Evolutionary conservation across 2,329 filamentous ascomycete genomes (phyloP).

Genomic region (Kalmusia sp.): DNA sequence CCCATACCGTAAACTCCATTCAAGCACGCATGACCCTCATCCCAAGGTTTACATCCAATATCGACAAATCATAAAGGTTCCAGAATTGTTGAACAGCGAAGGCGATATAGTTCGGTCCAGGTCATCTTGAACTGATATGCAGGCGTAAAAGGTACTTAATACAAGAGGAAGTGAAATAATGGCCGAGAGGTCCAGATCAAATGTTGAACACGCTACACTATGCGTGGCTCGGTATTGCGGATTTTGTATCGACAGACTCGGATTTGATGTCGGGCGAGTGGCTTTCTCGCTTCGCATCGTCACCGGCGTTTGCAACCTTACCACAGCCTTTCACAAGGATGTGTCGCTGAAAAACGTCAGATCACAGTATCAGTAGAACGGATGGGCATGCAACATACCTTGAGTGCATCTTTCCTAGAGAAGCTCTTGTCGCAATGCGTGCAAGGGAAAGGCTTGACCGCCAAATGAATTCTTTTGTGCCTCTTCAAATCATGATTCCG

Average conservation of each 20-base stretch:
- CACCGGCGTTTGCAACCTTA: conserved; percentile 50
- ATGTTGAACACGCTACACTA: conserved; percentile 16
- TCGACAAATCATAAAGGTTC: conserved; percentile 30
- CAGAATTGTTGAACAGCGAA: conserved; percentile 35
- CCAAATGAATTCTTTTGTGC: conserved; percentile 92
- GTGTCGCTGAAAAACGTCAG: conserved; percentile 61
- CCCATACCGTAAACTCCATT: conserved; percentile 25
- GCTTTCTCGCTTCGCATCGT: conserved; percentile 44
- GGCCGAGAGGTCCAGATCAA: conserved; percentile 11
- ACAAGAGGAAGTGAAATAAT: conserved; percentile 40
- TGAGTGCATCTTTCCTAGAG: conserved; percentile 93
- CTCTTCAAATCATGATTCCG: conserved; percentile 95
- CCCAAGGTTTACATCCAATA: conserved; percentile 26
- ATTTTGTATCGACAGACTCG: conserved; percentile 38
- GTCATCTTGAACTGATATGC: conserved; percentile 20
- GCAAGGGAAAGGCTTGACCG: conserved; percentile 95
- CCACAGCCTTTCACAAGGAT: conserved; percentile 73
- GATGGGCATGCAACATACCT: conserved; percentile 67
- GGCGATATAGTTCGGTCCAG: conserved; percentile 23
- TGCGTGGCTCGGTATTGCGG: conserved; percentile 30
- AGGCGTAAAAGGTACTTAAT: conserved; percentile 37
- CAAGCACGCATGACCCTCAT: conserved; percentile 24
- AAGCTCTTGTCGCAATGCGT: conserved; percentile 94
- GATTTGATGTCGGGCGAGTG: conserved; percentile 38
- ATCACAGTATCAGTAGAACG: conserved; percentile 17